Base-by-base conservation (phyloP, 331 rosid species). In the Dryas integrifolia region DNA sequence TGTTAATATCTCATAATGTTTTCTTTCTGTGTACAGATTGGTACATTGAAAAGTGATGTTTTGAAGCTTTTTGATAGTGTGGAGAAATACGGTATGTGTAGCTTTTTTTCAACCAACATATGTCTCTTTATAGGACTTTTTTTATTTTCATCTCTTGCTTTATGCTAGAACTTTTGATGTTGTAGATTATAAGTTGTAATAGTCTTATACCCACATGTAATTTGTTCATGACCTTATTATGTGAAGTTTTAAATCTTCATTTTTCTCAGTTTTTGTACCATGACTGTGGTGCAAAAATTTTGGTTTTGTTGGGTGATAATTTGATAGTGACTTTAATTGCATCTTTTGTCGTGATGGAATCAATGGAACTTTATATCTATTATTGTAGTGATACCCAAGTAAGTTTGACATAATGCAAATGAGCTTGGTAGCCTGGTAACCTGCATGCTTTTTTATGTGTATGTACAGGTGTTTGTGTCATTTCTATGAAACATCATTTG, bases 61-160 rank as follows among this genome's bases (percentile, higher is more conserved):
- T 60, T 82, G 81, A 95, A 95, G 86, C 99, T 95, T 80, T 95
- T 96, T 69, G 99, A 92, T 87, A 90, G 90, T 76, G 79, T 92
- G 75, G 96, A 92, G 87, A 92, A 88, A 82, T 92, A 95, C 87
- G 98, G 99, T 95, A 84, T 9, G 85, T 78, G 77, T 65, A 44
- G 40, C 65, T 81, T 58, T 70, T 11, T 53, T 35, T 56, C 5
- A 51, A 24, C 3, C 1, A 15, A 5, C 14, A 18, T 10, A 44
- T 11, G 52, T n/a, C 40, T 44, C 26, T 21, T 43, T 41, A 16
- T 50, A 14, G n/a, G 60, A 26, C 46, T 52, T 13, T 12, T 65
- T 3, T 9, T 10, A 5, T 67, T 57, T 47, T 72, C 72, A 16
- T 51, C 11, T 14, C 48, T 53, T 45, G 15, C 51, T 26, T 56